These are phyloP conservation scores for Xylariomycetidae sp. DNA, from an alignment of 2,329 filamentous ascomycete species.

Conservation along the genomic window DNA sequence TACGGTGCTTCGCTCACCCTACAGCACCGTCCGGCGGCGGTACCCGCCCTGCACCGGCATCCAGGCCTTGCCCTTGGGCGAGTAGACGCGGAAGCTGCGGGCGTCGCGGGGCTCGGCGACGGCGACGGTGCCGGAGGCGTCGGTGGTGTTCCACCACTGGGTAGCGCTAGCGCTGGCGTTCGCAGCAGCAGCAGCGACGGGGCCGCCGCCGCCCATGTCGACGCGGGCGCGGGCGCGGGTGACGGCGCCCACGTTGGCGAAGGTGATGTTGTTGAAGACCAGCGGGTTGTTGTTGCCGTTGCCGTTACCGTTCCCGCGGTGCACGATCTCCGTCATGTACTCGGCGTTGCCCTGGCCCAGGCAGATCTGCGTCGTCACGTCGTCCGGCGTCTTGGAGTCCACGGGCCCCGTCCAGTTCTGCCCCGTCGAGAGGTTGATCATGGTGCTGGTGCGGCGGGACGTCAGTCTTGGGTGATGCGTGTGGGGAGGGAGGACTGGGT, in stretches of 20 bases:
- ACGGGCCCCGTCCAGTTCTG: conserved; percentile 1
- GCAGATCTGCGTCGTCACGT: conserved; percentile 8
- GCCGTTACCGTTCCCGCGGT: conserved; percentile 2
- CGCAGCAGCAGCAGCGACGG: too few relatives aligned
- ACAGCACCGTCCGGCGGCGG: too few relatives aligned
- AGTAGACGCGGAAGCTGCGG: conserved; percentile 6
- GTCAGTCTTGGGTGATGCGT: neutral
- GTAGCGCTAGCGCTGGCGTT: neutral
- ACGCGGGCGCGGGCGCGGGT: conserved; percentile 1
- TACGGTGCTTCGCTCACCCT: too few relatives aligned
- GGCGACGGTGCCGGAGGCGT: conserved; percentile 2
- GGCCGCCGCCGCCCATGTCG: too few relatives aligned
- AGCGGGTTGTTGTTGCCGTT: neutral
- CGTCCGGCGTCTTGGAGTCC: conserved; percentile 2
- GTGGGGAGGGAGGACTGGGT: too few relatives aligned
- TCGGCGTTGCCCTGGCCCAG: conserved; percentile 7
- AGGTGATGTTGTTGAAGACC: conserved; percentile 11
- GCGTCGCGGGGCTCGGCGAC: conserved; percentile 2
- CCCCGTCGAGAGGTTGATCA: conserved; percentile 8
- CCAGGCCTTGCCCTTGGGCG: conserved; percentile 3
- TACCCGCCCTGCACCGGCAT: too few relatives aligned
- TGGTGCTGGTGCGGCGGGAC: neutral
- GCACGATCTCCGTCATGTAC: conserved; percentile 9
- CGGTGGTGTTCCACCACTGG: conserved; percentile 7
- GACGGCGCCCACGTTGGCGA: conserved; percentile 2